Percentiles rank a stretch among this genome's conserved stretches.
Conservation (phyloP, 2,329 filamentous ascomycete genomes). For the Myriosclerotinia curreyana region DNA sequence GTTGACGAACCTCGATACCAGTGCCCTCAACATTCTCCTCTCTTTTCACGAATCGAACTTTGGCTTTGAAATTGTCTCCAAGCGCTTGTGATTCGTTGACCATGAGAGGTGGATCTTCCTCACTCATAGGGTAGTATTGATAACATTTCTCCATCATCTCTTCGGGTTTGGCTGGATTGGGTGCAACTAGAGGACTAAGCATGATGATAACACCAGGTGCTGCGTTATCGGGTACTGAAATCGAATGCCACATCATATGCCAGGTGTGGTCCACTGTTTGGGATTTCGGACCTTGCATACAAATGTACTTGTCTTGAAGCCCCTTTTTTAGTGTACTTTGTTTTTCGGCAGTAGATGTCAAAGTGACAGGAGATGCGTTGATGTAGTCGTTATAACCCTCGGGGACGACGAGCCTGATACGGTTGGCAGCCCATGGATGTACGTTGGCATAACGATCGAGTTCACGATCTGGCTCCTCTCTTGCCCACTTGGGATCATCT, state of each 20-base stretch:
- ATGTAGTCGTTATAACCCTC: slow-evolving; percentile 73
- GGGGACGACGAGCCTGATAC: slow-evolving; percentile 76
- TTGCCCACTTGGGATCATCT: slow-evolving; percentile 51
- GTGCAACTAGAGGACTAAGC: slow-evolving; percentile 79
- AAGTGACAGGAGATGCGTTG: slow-evolving; percentile 68
- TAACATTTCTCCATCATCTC: slow-evolving; percentile 77
- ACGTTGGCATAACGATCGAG: slow-evolving; percentile 90
- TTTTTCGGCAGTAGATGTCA: slow-evolving; percentile 40
- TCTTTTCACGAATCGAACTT: slow-evolving; percentile 58
- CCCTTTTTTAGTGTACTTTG: slow-evolving; percentile 33
- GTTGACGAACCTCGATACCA: slow-evolving; percentile 70
- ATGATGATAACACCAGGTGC: slow-evolving; percentile 84
- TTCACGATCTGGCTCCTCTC: slow-evolving; percentile 53
- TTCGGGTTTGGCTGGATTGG: slow-evolving; percentile 31
- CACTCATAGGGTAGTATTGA: slow-evolving; percentile 73
- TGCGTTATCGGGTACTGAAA: slow-evolving; percentile 42
- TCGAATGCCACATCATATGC: slow-evolving; percentile 89
- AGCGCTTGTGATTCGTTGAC: slow-evolving; percentile 65
- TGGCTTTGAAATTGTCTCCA: slow-evolving; percentile 64
- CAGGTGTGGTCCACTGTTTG: slow-evolving; percentile 79
- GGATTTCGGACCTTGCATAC: slow-evolving; percentile 85
- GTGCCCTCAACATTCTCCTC: slow-evolving; percentile 53
- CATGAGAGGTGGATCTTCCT: slow-evolving; percentile 50
- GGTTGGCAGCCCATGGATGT: slow-evolving; percentile 83
- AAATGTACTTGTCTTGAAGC: slow-evolving; percentile 65